Base-by-base conservation (phyloP, 2,329 filamentous ascomycete genomes). In the Fusarium sp. region DNA sequence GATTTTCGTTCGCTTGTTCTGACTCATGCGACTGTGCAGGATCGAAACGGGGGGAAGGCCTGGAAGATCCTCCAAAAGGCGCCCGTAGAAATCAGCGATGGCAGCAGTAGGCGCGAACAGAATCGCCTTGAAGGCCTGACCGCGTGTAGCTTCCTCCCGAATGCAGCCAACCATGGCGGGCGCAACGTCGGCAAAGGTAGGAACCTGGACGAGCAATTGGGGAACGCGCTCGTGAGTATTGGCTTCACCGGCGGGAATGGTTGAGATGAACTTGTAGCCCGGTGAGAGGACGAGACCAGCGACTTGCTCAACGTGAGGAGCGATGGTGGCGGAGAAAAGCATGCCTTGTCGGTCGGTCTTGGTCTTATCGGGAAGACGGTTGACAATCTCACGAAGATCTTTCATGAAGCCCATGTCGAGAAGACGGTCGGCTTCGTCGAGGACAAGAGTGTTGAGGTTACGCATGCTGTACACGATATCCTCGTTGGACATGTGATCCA, bases 401-500 rank as follows among this genome's bases (percentile, higher is more conserved):
- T 90, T 90, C n/a, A 93, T 90, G 78, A 97, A 97, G 74, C 95
- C 94, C 79, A 95, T 90, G 78, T 97, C 94, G 6, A 97, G 88
- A 42, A 97, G 87, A 39, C 93, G 86, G 77, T 96, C 93, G 33
- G 93, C 93, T 83, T 95, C 93, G 74, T 95, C 93, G 79, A 96
- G 91, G 22, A 96, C 93, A 7, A 96, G 84, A 69, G 93, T 94
- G 79, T 95, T 93, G 41, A 97, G 81, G 41, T 86, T 83, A 52
- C 89, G 86, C 59, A 97, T 85, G 74, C 90, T 91, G 71, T 90
- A 88, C 14, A 91, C 80, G 8, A 92, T 88, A 69, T 92, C 91
- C 14, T 91, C 92, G 75, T 92, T 92, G 72, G 92, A 89, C 50
- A 97, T 84, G 76, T 96, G 93, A 79, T 97, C 94, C 15, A 93